phyloP scores from a whole-genome alignment of 495 filamentous ascomycete genomes.

The Daldinia grandis region DNA sequence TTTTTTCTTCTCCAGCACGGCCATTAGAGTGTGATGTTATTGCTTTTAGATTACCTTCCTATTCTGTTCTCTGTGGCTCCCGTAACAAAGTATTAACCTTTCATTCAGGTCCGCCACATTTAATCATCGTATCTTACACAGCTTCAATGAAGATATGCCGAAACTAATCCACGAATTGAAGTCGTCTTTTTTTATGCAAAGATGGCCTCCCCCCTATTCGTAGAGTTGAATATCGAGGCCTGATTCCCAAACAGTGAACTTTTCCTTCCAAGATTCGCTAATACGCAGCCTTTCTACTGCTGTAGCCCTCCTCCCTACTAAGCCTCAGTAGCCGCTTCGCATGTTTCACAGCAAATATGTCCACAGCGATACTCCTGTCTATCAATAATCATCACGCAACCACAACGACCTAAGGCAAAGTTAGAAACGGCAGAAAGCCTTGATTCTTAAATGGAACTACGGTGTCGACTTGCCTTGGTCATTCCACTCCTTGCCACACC shows the following conservation, averaged over 20 bases:
- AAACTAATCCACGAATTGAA: conserved; percentile 13
- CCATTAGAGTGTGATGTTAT: background rate
- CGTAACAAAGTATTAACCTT: conserved; percentile 11
- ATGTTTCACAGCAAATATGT: conserved; percentile 52
- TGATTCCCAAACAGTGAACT: background rate
- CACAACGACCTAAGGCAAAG: conserved; percentile 46
- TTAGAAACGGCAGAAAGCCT: conserved; percentile 4
- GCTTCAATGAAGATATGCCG: conserved; percentile 8
- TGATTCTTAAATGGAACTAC: background rate
- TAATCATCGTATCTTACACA: conserved; percentile 14
- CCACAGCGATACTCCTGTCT: conserved; percentile 51
- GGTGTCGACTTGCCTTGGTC: conserved; percentile 36
- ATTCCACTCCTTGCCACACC: conserved; percentile 54
- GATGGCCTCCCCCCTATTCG: conserved; percentile 3
- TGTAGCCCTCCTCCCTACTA: conserved; percentile 6
- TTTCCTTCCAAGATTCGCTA: conserved; percentile 3
- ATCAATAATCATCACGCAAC: conserved; percentile 52
- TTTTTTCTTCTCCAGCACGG: background rate
- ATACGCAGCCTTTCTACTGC: conserved; percentile 1
- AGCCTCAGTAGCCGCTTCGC: conserved; percentile 45
- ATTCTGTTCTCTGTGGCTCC: conserved; percentile 8
- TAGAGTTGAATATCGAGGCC: background rate
- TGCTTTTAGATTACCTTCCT: conserved; percentile 12
- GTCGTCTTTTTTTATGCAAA: conserved; percentile 11
- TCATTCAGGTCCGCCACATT: conserved; percentile 25